Percentiles rank a stretch among this genome's conserved stretches.
phyloP scores from a whole-genome alignment of 441 rosid species.

The Pelargonium cotyledonis region DNA sequence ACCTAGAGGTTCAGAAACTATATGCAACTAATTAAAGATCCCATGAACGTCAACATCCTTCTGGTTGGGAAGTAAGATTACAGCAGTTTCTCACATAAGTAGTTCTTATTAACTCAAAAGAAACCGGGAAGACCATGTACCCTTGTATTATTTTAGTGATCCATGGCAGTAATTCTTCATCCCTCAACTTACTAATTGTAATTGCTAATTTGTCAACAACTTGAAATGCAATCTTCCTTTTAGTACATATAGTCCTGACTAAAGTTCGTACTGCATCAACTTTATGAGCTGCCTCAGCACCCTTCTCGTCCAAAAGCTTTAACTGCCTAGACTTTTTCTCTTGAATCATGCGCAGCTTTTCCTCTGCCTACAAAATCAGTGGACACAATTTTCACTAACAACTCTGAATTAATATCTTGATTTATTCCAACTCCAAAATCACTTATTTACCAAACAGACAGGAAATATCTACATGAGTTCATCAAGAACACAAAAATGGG shows the following conservation, averaged over 20 bases:
- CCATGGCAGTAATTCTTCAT: conserved; percentile 94
- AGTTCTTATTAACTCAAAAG: neutral
- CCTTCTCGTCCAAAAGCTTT: conserved; percentile 63
- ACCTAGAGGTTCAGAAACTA: neutral
- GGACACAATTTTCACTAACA: neutral
- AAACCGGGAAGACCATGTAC: conserved; percentile 30
- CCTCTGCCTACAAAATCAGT: conserved; percentile 54
- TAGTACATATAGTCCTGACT: conserved; percentile 62
- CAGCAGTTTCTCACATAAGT: neutral
- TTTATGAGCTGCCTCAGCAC: conserved; percentile 63
- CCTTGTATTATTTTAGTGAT: conserved; percentile 74
- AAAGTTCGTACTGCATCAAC: conserved; percentile 42
- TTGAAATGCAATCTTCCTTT: conserved; percentile 80
- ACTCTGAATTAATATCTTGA: neutral
- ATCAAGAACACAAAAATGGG: no score
- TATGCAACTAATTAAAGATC: neutral
- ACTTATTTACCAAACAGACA: neutral
- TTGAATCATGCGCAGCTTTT: conserved; percentile 69
- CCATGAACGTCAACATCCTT: neutral
- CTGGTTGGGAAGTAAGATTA: neutral
- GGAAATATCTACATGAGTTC: neutral
- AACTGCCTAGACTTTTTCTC: conserved; percentile 65
- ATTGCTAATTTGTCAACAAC: conserved; percentile 75
- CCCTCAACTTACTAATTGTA: conserved; percentile 79
- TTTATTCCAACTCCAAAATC: neutral